Percentiles rank a stretch among this genome's conserved stretches.
Evolutionary conservation across 163 green algal genomes (phyloP).

Genomic region (Chloroidium sp.): DNA sequence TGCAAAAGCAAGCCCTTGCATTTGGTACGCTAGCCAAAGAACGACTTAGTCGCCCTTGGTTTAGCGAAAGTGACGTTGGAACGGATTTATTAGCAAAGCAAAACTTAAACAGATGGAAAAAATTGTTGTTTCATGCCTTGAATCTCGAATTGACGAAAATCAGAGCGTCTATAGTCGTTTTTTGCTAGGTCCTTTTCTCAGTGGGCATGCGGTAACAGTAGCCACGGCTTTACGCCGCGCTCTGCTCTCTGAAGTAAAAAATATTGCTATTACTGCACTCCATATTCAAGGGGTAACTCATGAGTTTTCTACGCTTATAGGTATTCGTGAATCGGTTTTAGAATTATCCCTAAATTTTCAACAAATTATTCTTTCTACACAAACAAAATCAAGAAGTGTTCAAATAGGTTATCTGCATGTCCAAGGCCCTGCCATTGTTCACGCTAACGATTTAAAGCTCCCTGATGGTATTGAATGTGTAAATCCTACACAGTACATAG

Average conservation of each 20-base stretch:
- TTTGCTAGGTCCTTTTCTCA: slow-evolving; percentile 42
- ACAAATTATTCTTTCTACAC: slow-evolving; percentile 13
- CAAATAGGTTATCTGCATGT: slow-evolving; percentile 38
- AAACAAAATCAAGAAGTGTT: slow-evolving; percentile 16
- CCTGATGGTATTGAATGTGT: slow-evolving; percentile 35
- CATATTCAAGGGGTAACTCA: slow-evolving; percentile 39
- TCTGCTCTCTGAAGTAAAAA: slow-evolving; percentile 38
- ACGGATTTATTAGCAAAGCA: slow-evolving; percentile 5
- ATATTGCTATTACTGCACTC: slow-evolving; percentile 38
- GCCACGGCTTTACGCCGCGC: slow-evolving; percentile 42
- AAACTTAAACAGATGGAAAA: slow-evolving; percentile 19
- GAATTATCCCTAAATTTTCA: slow-evolving; percentile 31
- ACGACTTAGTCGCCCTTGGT: too few species aligned
- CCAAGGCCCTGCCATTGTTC: slow-evolving; percentile 33
- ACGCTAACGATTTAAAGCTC: slow-evolving; percentile 39
- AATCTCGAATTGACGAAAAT: slow-evolving; percentile 44
- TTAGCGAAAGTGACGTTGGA: too few species aligned
- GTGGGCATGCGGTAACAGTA: slow-evolving; percentile 39
- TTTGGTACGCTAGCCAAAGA: too few species aligned
- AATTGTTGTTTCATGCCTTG: slow-evolving; percentile 35
- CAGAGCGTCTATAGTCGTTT: slow-evolving; percentile 47
- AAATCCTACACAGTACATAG: slow-evolving; percentile 40
- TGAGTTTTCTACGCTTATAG: slow-evolving; percentile 45
- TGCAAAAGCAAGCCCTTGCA: too few species aligned
- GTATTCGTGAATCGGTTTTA: slow-evolving; percentile 48